Percentiles rank a stretch among this genome's conserved stretches.
These are phyloP conservation scores for Ambrosia hybrid DNA, from an alignment of 140 eudicot species.

Conservation along the genomic window DNA sequence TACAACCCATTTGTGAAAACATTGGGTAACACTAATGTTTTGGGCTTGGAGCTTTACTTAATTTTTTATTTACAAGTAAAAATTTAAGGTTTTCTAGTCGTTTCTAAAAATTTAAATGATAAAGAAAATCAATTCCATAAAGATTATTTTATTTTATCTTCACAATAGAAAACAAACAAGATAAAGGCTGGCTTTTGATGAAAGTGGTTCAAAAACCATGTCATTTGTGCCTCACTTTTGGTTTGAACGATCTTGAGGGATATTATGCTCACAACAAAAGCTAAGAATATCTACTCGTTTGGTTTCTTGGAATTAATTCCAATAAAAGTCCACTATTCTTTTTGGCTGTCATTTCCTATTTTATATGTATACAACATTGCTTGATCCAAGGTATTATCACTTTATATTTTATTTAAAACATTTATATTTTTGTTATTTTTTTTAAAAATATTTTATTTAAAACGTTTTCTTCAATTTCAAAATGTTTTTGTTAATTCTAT, in stretches of 20 bases:
- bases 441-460: neutral
- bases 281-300: constrained; percentile 20
- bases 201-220: constrained; percentile 22
- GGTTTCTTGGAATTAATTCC: constrained; percentile 31
- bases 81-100: neutral
- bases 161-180: constrained; percentile 3
- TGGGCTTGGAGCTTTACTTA: neutral
- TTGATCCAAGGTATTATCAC: constrained; percentile 27
- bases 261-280: constrained; percentile 40
- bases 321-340: constrained; percentile 30
- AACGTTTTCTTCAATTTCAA: neutral
- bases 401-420: neutral
- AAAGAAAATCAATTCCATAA: constrained; percentile 1
- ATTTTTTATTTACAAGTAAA: too few species aligned
- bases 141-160: neutral
- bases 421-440: too few species aligned
- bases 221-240: constrained; percentile 26
- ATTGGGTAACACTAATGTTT: neutral
- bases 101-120: neutral
- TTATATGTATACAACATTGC: constrained; percentile 12
- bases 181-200: constrained; percentile 9
- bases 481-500: neutral
- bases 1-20: too few species aligned
- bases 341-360: constrained; percentile 36
- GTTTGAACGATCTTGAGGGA: constrained; percentile 37